These are phyloP conservation scores for Ogataea saltuana DNA, from an alignment of 805 yeast genomes.

Conservation along the genomic window DNA sequence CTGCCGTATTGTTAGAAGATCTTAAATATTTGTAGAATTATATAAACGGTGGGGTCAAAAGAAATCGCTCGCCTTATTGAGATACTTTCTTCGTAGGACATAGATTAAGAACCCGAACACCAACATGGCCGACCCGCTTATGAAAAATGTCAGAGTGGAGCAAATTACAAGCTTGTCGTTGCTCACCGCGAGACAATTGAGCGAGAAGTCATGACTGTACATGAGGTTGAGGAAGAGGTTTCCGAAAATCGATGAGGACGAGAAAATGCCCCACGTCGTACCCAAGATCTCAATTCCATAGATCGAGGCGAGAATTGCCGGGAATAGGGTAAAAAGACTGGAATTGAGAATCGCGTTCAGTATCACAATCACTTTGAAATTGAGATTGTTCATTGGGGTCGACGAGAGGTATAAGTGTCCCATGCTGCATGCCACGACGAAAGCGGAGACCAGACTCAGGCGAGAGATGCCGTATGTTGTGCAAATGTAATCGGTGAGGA, in stretches of 20 bases:
- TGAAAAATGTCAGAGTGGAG: slow-evolving; percentile 35
- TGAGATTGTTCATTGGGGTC: slow-evolving; percentile 21
- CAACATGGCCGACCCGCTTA: slow-evolving; percentile 29
- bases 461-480: slow-evolving; percentile 29
- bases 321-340: slow-evolving; percentile 80
- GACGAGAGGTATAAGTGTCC: slow-evolving; percentile 35
- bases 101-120: slow-evolving; percentile 28
- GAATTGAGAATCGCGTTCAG: slow-evolving; percentile 52
- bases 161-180: slow-evolving; percentile 33
- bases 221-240: slow-evolving; percentile 52
- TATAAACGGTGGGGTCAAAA: too few relatives aligned
- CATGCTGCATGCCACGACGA: slow-evolving; percentile 30
- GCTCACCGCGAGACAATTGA: slow-evolving; percentile 30
- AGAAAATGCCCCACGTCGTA: slow-evolving; percentile 88
- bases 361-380: slow-evolving; percentile 26
- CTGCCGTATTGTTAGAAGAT: too few relatives aligned
- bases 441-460: slow-evolving; percentile 28
- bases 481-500: slow-evolving; percentile 61
- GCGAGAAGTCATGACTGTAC: slow-evolving; percentile 68
- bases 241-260: slow-evolving; percentile 65
- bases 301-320: slow-evolving; percentile 76
- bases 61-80: slow-evolving; percentile 28
- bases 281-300: slow-evolving; percentile 93
- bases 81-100: slow-evolving; percentile 24
- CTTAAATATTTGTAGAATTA: too few relatives aligned